Conservation (phyloP, 1,139 yeast genomes). For the Blastobotrys serpentis region DNA sequence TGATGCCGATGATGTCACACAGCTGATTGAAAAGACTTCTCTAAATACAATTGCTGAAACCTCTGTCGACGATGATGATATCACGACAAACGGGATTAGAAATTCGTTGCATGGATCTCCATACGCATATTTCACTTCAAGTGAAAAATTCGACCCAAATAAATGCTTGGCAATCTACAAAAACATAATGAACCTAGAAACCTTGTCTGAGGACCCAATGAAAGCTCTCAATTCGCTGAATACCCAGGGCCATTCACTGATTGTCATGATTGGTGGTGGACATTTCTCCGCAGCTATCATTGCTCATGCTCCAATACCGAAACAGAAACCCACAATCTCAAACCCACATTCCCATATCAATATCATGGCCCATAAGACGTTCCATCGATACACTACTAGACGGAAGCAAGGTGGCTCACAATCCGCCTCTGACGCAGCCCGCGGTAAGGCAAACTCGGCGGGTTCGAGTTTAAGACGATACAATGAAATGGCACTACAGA, state of each 20-base stretch:
- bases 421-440: slow-evolving; percentile 84
- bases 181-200: slow-evolving; percentile 51
- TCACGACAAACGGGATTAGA: no score
- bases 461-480: slow-evolving; percentile 89
- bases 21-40: slow-evolving; percentile 22
- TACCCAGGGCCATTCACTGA: slow-evolving; percentile 53
- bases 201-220: slow-evolving; percentile 46
- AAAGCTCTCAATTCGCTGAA: slow-evolving; percentile 43
- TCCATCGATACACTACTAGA: slow-evolving; percentile 93
- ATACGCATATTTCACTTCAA: slow-evolving; percentile 53
- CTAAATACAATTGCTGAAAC: slow-evolving; percentile 20
- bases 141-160: slow-evolving; percentile 41
- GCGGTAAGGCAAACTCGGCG: slow-evolving; percentile 95
- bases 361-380: slow-evolving; percentile 74
- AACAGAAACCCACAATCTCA: slow-evolving; percentile 40
- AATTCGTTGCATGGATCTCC: slow-evolving; percentile 48
- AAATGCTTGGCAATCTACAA: slow-evolving; percentile 71
- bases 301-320: slow-evolving; percentile 64
- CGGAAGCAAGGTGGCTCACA: slow-evolving; percentile 98
- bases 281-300: slow-evolving; percentile 96
- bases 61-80: no score
- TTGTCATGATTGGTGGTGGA: slow-evolving; percentile 96
- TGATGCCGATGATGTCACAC: slow-evolving; percentile 17
- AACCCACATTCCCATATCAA: slow-evolving; percentile 47
- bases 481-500: slow-evolving; percentile 78